Evolutionary conservation across 805 yeast genomes (phyloP).

Genomic region (Torulaspora maleeae): DNA sequence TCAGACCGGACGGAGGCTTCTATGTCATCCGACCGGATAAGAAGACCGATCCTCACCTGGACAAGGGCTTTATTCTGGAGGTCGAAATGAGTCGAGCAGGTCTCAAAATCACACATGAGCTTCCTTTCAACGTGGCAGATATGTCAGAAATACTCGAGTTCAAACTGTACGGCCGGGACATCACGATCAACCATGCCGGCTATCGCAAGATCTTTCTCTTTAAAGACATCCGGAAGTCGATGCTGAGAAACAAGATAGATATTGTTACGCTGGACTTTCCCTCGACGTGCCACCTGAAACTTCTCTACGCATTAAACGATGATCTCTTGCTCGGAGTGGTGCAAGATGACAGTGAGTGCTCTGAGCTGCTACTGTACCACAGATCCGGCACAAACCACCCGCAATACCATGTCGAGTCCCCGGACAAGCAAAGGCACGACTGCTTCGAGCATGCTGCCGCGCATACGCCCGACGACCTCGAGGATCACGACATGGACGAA

Average conservation of each 20-base stretch:
- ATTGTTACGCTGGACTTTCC: conserved; percentile 6
- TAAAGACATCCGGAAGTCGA: conserved; percentile 8
- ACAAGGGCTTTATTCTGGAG: background rate
- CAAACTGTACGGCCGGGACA: conserved; percentile 15
- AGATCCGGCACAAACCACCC: background rate
- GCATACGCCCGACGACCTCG: background rate
- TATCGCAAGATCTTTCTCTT: conserved; percentile 12
- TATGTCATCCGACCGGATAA: conserved; percentile 5
- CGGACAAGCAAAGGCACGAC: background rate
- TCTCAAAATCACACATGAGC: conserved; percentile 4
- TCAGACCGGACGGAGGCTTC: conserved; percentile 9
- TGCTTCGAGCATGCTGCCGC: background rate
- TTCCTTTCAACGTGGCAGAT: conserved; percentile 6
- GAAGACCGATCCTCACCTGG: background rate
- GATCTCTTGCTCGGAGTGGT: conserved; percentile 13
- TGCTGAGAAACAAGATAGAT: background rate
- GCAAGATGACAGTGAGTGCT: conserved; percentile 7
- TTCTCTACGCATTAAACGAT: conserved; percentile 9
- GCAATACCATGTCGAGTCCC: background rate
- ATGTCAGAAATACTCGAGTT: conserved; percentile 15
- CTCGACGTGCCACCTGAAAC: conserved; percentile 4
- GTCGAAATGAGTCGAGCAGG: background rate
- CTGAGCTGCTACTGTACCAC: conserved; percentile 14
- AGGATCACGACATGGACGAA: conserved; percentile 10
- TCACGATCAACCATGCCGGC: conserved; percentile 8